These are phyloP conservation scores for Diutina pseudorugosa DNA, from an alignment of 1,139 yeast species.

Conservation along the genomic window DNA sequence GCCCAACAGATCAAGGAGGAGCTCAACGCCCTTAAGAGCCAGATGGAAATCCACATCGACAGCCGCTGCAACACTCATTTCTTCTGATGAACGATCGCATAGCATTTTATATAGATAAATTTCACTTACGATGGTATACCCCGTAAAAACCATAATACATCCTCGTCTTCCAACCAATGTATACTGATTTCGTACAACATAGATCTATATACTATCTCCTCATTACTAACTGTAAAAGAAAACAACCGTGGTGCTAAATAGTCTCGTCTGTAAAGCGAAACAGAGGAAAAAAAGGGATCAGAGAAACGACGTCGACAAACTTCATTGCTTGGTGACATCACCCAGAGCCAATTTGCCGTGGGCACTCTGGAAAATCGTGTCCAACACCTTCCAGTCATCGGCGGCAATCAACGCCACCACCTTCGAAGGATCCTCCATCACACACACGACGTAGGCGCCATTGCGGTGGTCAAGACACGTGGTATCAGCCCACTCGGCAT, in stretches of 20 bases:
- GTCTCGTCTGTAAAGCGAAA: no score
- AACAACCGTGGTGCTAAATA: no score
- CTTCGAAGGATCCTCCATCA: slow-evolving; percentile 31
- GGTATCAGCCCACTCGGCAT: slow-evolving; percentile 39
- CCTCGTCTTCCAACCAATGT: background rate
- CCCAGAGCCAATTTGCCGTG: slow-evolving; percentile 13
- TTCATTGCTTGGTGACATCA: slow-evolving; percentile 1
- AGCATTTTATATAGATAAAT: background rate
- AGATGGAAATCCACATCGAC: slow-evolving; percentile 72
- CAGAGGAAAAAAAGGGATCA: no score
- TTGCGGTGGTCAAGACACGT: slow-evolving; percentile 36
- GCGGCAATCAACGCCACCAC: slow-evolving; percentile 30
- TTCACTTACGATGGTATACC: background rate
- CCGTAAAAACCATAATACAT: background rate
- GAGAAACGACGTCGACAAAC: no score
- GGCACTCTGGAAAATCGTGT: slow-evolving; percentile 36
- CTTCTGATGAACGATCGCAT: slow-evolving; percentile 23
- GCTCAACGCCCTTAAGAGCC: slow-evolving; percentile 61
- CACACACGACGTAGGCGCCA: slow-evolving; percentile 30
- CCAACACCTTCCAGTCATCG: slow-evolving; percentile 24
- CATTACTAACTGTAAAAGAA: no score
- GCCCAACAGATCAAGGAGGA: slow-evolving; percentile 87
- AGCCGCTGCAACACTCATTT: slow-evolving; percentile 79
- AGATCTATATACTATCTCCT: no score
- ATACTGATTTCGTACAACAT: no score